These are phyloP conservation scores for Diaporthe vexans DNA, from an alignment of 2,329 filamentous ascomycete species.

Conservation along the genomic window DNA sequence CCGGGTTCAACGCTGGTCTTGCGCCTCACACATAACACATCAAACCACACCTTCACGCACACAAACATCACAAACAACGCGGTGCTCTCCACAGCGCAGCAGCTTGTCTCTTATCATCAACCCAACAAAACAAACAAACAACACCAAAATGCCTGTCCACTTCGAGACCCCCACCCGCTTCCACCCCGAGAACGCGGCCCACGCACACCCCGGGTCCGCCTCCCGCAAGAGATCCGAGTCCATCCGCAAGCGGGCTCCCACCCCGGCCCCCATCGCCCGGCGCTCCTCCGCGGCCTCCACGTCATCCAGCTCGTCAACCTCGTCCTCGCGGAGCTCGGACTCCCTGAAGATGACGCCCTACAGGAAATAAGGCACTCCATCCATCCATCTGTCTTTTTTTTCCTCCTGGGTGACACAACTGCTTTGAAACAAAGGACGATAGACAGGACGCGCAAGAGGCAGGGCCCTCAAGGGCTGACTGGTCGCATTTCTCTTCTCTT, in stretches of 20 bases:
- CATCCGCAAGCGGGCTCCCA: conserved; percentile 36
- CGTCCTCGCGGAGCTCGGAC: conserved; percentile 1
- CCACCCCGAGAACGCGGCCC: conserved; percentile 39
- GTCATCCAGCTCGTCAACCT: conserved; percentile 26
- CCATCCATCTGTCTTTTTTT: too few relatives aligned
- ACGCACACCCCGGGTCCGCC: conserved; percentile 34
- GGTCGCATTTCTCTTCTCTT: neutral
- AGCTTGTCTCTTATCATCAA: neutral
- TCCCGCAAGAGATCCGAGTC: conserved; percentile 33
- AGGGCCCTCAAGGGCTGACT: conserved; percentile 10
- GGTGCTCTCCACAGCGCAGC: conserved; percentile 6
- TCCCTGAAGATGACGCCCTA: conserved; percentile 37
- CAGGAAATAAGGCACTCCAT: conserved; percentile 1
- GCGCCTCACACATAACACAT: neutral
- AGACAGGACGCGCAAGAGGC: conserved; percentile 1
- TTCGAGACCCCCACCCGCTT: conserved; percentile 39
- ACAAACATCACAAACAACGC: conserved; percentile 1
- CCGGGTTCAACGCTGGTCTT: conserved; percentile 34
- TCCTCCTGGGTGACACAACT: neutral
- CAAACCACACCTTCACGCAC: neutral
- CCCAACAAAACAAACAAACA: neutral
- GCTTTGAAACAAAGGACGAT: neutral
- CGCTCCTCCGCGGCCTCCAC: conserved; percentile 36
- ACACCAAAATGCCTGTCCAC: conserved; percentile 38
- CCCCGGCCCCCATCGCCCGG: conserved; percentile 35